Base-by-base conservation (phyloP, 1,139 yeast genomes). In the Hanseniaspora sp. region DNA sequence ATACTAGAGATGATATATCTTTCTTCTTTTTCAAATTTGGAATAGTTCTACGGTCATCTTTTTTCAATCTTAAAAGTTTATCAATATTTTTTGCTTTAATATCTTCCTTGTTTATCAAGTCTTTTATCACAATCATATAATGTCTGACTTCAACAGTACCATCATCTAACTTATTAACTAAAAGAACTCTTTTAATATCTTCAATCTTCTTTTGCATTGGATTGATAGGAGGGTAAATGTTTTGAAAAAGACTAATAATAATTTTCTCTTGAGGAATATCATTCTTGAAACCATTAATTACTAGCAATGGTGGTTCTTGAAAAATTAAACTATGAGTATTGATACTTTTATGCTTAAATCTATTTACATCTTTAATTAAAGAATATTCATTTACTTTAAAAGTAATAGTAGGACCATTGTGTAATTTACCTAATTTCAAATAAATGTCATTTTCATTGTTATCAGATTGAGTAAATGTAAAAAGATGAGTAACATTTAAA, bases 351-450 rank as follows among this genome's bases (percentile, higher is more conserved):
- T 95, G 95, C 60, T 74, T 80, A 63, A 80, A 76, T 58, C 72
- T 76, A 53, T 78, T 72, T n/a, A 94, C 82, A 67, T 94, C 99
- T 67, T 85, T 85, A 63, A 84, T 78, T 56, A 94, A 74, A 7
- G 95, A 83, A 67, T 88, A 94, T 59, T 77, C 78, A 59, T 79
- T 73, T 51, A 94, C 82, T 59, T 78, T 77, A 71, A 92, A 94
- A 58, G 90, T 86, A 54, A 90, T 72, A 13, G 95, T 88, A 31
- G 99, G 99, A 6, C 99, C 99, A 58, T 90, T 75, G 37, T 98
- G 96, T 72, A 92, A 79, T 63, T 87, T 79, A 1, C 94, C 90
- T 53, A 94, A 71, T 64, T 97, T 78, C 60, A 94, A 72, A 51
- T 92, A 83, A 11, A 94, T 82, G 15, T 51, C 54, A 57, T 81